phyloP scores from a whole-genome alignment of 805 yeast species.

The Yarrowia sp. region DNA sequence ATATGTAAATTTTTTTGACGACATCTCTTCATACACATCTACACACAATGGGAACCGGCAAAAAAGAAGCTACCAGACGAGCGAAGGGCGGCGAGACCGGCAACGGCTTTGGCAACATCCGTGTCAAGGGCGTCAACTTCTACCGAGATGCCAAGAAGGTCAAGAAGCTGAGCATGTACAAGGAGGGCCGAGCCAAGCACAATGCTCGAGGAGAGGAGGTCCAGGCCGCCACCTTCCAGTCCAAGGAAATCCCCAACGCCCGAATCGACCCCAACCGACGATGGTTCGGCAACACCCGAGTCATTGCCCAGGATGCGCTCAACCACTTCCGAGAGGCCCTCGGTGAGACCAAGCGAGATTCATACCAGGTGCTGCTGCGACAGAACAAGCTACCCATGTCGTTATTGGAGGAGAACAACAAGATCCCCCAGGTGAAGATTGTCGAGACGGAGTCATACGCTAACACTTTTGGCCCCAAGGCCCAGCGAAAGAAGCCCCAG shows the following conservation, averaged over 20 bases:
- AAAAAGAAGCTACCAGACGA: slow-evolving; percentile 88
- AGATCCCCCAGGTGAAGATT: slow-evolving; percentile 74
- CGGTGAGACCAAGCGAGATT: slow-evolving; percentile 77
- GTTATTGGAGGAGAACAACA: slow-evolving; percentile 75
- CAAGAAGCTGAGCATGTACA: slow-evolving; percentile 87
- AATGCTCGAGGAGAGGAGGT: slow-evolving; percentile 85
- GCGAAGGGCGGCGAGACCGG: slow-evolving; percentile 74
- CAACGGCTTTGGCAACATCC: slow-evolving; percentile 71
- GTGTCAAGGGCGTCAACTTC: slow-evolving; percentile 96
- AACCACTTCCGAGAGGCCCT: slow-evolving; percentile 91
- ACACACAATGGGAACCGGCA: slow-evolving; percentile 77
- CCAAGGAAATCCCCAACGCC: slow-evolving; percentile 83
- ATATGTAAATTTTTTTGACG: slow-evolving; percentile 15
- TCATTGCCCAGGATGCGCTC: slow-evolving; percentile 94
- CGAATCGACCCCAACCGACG: slow-evolving; percentile 94
- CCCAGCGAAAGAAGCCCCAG: slow-evolving; percentile 89
- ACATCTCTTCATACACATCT: background rate
- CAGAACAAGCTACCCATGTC: slow-evolving; percentile 96
- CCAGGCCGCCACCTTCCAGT: slow-evolving; percentile 83
- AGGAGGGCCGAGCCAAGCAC: slow-evolving; percentile 81
- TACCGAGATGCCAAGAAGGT: slow-evolving; percentile 90
- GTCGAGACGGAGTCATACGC: slow-evolving; percentile 84
- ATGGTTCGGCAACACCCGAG: slow-evolving; percentile 98
- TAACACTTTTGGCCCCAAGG: slow-evolving; percentile 88
- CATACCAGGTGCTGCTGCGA: slow-evolving; percentile 80